Percentiles rank a stretch among this genome's conserved stretches.
Conservation (phyloP, 257 asterid species). For the Solanum infundibuliforme region DNA sequence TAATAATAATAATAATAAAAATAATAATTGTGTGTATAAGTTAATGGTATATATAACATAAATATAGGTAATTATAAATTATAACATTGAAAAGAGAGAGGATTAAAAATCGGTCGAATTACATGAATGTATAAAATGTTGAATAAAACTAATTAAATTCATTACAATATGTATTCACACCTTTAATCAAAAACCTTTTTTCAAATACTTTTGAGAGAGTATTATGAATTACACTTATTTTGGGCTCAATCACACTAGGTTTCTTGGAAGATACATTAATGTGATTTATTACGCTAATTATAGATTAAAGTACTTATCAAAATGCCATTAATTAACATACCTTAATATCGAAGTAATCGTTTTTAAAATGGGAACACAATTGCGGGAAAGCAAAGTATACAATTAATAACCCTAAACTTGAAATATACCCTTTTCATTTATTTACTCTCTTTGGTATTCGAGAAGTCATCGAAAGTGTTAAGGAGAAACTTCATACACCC, state of each 20-base stretch:
- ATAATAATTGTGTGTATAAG: not conserved
- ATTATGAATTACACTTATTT: not conserved
- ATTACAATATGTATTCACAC: not conserved
- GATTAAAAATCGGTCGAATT: not conserved
- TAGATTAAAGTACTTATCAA: not conserved
- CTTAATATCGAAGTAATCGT: not conserved
- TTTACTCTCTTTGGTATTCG: not conserved
- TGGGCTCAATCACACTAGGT: not conserved
- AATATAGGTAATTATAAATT: not conserved
- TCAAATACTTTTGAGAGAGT: not conserved
- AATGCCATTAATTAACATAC: not conserved
- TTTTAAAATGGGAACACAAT: not conserved
- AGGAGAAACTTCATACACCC: not conserved
- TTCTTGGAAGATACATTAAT: not conserved
- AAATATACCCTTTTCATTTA: not conserved
- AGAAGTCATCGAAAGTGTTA: not conserved
- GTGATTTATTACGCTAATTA: not conserved
- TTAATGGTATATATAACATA: not conserved
- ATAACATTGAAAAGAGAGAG: not conserved
- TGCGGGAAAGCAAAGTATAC: not conserved
- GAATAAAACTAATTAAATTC: not conserved
- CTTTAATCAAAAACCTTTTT: not conserved
- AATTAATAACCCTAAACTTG: not conserved
- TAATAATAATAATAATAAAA: no score
- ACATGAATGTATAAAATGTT: not conserved